Conservation (phyloP, 352 stramenopile species). For the Phytophthora gonapodyides region DNA sequence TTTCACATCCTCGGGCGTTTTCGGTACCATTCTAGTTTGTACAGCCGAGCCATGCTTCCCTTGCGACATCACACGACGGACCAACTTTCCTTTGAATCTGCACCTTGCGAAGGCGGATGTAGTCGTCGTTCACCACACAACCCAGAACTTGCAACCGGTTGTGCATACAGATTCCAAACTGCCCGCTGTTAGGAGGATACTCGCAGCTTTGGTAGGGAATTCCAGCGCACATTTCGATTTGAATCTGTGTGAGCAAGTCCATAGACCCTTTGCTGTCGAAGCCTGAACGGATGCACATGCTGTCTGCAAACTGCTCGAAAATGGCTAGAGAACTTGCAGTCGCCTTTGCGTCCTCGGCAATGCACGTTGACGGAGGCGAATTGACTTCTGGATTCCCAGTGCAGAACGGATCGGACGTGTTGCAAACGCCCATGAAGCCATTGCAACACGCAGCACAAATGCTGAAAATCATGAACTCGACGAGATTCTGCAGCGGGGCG, state of each 20-base stretch:
- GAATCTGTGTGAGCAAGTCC: not conserved
- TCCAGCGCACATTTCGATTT: conserved; percentile 2
- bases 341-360: not conserved
- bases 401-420: conserved; percentile 22
- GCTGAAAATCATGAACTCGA: conserved; percentile 21
- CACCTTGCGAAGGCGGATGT: conserved; percentile 10
- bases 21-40: not conserved
- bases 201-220: conserved; percentile 14
- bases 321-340: not conserved
- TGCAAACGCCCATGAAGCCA: conserved; percentile 28
- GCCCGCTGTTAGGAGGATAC: conserved; percentile 1
- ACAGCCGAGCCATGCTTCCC: conserved; percentile 32
- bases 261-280: not conserved
- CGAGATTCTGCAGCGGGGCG: conserved; percentile 6
- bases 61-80: conserved; percentile 6
- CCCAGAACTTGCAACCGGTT: conserved; percentile 21
- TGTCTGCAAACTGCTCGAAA: not conserved
- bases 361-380: not conserved
- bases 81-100: conserved; percentile 18
- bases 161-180: conserved; percentile 37
- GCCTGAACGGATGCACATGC: conserved; percentile 1
- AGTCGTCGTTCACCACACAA: conserved; percentile 10
- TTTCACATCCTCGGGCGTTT: no score
- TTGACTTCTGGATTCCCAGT: not conserved
- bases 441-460: conserved; percentile 30